Percentiles rank a stretch among this genome's conserved stretches.
phyloP scores from a whole-genome alignment of 306 rosid genomes.

The Castanopsis chinensis region DNA sequence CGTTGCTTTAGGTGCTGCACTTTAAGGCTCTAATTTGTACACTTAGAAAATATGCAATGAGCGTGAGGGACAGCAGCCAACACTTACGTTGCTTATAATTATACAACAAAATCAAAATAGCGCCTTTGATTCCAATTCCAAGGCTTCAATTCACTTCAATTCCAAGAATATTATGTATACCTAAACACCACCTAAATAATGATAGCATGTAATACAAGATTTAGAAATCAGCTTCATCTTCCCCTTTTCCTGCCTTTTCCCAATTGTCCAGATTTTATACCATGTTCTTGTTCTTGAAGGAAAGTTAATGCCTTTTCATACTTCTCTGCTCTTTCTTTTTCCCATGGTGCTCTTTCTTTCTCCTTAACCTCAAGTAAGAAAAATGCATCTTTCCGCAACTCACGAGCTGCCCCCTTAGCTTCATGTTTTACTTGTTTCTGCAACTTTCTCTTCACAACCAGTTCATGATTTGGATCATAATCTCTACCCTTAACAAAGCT shows the following conservation, averaged over 20 bases:
- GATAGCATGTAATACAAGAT: background rate
- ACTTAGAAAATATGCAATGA: too few species aligned
- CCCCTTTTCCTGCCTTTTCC: slow-evolving; percentile 86
- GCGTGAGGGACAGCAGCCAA: too few species aligned
- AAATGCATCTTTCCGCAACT: slow-evolving; percentile 73
- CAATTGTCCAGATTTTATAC: slow-evolving; percentile 79
- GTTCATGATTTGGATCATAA: slow-evolving; percentile 74
- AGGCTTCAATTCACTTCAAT: background rate
- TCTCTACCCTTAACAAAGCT: slow-evolving; percentile 89
- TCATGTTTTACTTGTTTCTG: slow-evolving; percentile 60
- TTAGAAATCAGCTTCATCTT: slow-evolving; percentile 11
- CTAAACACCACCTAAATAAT: background rate
- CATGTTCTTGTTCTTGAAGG: slow-evolving; percentile 86
- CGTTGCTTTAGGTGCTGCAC: too few species aligned
- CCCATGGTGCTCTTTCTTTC: slow-evolving; percentile 42
- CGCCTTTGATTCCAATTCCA: background rate
- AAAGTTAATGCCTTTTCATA: slow-evolving; percentile 62
- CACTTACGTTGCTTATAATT: too few species aligned
- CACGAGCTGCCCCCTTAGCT: slow-evolving; percentile 76
- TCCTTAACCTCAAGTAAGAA: slow-evolving; percentile 71
- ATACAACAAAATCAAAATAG: background rate
- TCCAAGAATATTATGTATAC: background rate
- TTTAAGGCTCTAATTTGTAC: too few species aligned
- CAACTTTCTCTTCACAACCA: slow-evolving; percentile 63
- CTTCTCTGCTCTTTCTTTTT: slow-evolving; percentile 13